Evolutionary conservation across 1,139 yeast species (phyloP), one percentile per base, ranked within the genome.

Genomic region (Pichia sp.): DNA sequence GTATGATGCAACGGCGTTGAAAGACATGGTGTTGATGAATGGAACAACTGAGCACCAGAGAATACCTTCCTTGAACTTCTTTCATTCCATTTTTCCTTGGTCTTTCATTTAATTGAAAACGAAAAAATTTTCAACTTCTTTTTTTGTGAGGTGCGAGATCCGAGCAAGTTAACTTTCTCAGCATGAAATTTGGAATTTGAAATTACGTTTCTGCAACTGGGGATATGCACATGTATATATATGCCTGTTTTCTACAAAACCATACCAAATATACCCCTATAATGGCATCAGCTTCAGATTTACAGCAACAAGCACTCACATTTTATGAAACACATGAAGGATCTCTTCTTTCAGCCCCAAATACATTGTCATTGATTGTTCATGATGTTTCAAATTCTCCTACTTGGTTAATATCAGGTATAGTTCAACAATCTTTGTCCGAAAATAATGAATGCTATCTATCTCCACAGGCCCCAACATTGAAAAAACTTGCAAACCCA

Each of bases 351-450:
- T 38, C 56, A 4, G 9, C 68, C 58, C 53, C 64, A 61, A 67
- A 56, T 42, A 68, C 67, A 0, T 61, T 81, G 42, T 71, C 79
- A 1, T 62, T 80, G 1, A 68, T 86, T 2, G 74, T 87, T 0
- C 77, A 83, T 56, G 71, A 75, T 1, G 79, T 77, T 55, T 85
- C 87, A 0, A 84, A 89, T 0, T 74, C 81, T 22, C 83, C 95
- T 1, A 65, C 79, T 6, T 87, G 95, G 95, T 69, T 87, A 36
- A 63, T 79, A 8, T 76, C 71, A 42, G 70, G 79, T 3, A 60
- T 80, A 36, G 65, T 78, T 11, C 82, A 79, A 59, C 75, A 70
- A 55, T 64, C 75, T 16, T 56, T 79, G 19, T 50, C 60, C 2
- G n/a, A 36, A 1, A 33, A 42, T 13, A 51, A 79, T 2, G 74